Conservation (phyloP, 2,329 filamentous ascomycete genomes). For the Emericellopsis cladophorae region DNA sequence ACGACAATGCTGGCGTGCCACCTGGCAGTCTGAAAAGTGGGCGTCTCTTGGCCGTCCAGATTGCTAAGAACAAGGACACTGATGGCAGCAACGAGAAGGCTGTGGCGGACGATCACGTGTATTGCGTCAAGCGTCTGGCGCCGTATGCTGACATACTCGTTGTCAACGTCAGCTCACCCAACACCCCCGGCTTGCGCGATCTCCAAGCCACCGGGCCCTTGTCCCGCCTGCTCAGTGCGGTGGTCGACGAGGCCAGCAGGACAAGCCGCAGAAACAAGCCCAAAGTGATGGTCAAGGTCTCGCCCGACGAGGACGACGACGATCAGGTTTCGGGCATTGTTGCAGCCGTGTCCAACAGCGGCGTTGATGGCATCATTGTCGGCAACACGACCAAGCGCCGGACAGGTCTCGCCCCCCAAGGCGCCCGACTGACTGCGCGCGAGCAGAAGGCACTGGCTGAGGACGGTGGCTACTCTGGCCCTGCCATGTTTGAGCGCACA, state of each 20-base stretch:
- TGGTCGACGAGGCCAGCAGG: constrained; percentile 64
- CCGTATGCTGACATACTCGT: constrained; percentile 92
- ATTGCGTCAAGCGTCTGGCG: constrained; percentile 71
- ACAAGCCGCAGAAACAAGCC: constrained; percentile 50
- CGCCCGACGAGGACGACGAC: constrained; percentile 82
- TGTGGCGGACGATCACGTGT: constrained; percentile 72
- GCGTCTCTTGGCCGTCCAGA: constrained; percentile 74
- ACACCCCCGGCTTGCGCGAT: constrained; percentile 81
- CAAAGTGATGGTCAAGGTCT: constrained; percentile 92
- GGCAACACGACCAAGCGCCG: constrained; percentile 91
- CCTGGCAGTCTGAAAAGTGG: constrained; percentile 70
- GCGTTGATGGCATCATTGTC: constrained; percentile 90
- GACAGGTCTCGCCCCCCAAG: constrained; percentile 53
- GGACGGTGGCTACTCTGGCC: constrained; percentile 82
- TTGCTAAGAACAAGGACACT: constrained; percentile 94
- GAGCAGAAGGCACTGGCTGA: constrained; percentile 62
- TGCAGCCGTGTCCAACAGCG: constrained; percentile 67
- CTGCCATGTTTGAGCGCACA: constrained; percentile 74
- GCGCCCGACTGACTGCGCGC: constrained; percentile 47
- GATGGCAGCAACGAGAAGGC: constrained; percentile 74
- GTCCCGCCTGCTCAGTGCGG: constrained; percentile 65
- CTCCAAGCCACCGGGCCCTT: constrained; percentile 78
- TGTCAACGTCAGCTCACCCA: constrained; percentile 94
- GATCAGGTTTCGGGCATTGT: constrained; percentile 81
- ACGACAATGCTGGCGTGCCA: constrained; percentile 64